These are phyloP conservation scores for Pulveroboletus frians DNA, from an alignment of 768 basidiomycete genomes.

Conservation along the genomic window DNA sequence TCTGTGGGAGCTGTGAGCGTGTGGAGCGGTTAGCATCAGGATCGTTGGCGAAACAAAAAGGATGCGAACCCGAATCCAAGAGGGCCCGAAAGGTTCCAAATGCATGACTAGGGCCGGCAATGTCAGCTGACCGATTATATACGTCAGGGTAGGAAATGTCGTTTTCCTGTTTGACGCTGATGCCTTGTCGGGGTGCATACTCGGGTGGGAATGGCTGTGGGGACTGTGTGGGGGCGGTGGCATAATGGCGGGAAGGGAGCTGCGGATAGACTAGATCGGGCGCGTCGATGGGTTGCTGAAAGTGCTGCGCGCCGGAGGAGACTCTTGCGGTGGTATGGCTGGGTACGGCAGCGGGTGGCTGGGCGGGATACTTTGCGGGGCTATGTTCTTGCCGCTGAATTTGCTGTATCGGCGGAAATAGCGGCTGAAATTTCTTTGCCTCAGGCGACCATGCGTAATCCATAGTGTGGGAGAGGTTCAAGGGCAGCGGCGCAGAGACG, in stretches of 20 bases:
- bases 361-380: constrained; percentile 18
- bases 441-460: constrained; percentile 30
- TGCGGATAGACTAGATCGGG: constrained; percentile 22
- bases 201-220: constrained; percentile 18
- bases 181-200: constrained; percentile 22
- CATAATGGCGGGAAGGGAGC: constrained; percentile 23
- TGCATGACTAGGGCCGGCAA: constrained; percentile 19
- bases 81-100: constrained; percentile 20
- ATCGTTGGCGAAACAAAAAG: neutral
- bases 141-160: constrained; percentile 25
- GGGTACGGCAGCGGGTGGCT: constrained; percentile 9
- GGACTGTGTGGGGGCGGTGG: constrained; percentile 14
- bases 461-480: constrained; percentile 32
- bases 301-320: constrained; percentile 15
- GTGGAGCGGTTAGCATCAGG: constrained; percentile 1
- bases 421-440: constrained; percentile 33
- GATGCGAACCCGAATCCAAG: constrained; percentile 29
- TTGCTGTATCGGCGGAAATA: constrained; percentile 32
- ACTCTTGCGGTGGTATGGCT: constrained; percentile 10
- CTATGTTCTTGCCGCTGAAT: constrained; percentile 22
- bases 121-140: constrained; percentile 21
- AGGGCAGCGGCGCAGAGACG: constrained; percentile 28
- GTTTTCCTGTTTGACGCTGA: constrained; percentile 26
- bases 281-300: constrained; percentile 26
- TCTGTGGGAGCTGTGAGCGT: constrained; percentile 17